Conservation (phyloP, 2,329 filamentous ascomycete species). For the Aplosporella prunicola region DNA sequence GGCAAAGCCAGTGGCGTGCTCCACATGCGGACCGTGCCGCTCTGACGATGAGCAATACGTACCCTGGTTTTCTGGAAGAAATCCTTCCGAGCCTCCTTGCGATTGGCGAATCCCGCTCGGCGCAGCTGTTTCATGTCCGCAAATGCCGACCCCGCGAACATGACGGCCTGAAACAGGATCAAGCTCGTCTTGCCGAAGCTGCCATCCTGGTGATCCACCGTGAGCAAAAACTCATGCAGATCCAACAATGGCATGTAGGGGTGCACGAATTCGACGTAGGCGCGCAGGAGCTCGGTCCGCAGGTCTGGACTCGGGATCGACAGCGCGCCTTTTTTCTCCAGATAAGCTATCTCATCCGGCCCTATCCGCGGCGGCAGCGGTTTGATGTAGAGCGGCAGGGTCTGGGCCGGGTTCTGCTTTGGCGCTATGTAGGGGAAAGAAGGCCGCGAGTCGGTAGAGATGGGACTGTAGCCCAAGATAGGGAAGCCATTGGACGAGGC, state of each 20-base stretch:
- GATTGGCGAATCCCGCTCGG: constrained; percentile 64
- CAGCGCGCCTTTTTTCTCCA: constrained; percentile 75
- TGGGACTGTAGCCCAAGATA: constrained; percentile 28
- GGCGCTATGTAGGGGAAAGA: constrained; percentile 34
- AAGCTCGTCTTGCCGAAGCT: constrained; percentile 66
- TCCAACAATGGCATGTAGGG: constrained; percentile 88
- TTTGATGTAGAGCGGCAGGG: constrained; percentile 61
- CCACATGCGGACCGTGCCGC: not conserved
- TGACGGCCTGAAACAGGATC: constrained; percentile 83
- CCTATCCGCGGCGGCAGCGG: constrained; percentile 69
- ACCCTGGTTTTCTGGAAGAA: constrained; percentile 86
- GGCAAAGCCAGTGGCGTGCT: too few species aligned
- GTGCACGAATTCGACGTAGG: constrained; percentile 82
- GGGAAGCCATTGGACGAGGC: constrained; percentile 7
- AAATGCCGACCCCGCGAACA: constrained; percentile 87
- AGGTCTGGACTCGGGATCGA: constrained; percentile 60
- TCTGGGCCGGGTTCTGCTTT: constrained; percentile 31
- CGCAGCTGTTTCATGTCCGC: constrained; percentile 70
- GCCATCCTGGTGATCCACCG: constrained; percentile 58
- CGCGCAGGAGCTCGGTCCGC: constrained; percentile 71
- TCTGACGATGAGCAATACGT: too few species aligned
- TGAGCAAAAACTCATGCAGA: constrained; percentile 49
- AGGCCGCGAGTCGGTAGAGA: constrained; percentile 19
- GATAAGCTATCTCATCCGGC: constrained; percentile 71
- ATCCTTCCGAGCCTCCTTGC: constrained; percentile 74